Conservation (phyloP, 108 stramenopile species). For the Stephanodiscus triporus region DNA sequence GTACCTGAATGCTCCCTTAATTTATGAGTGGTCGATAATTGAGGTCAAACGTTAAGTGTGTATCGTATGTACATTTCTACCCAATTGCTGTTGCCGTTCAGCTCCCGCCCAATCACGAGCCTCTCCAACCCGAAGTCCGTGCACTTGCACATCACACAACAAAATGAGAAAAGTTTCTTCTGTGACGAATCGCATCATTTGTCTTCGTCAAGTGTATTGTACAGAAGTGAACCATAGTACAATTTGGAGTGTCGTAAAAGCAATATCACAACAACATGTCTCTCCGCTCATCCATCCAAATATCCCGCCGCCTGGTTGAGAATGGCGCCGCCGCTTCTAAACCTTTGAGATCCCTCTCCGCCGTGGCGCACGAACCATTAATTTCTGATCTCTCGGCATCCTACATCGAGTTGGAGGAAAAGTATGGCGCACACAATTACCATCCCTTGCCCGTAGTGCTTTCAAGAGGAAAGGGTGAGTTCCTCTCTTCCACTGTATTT, state of each 20-base stretch:
- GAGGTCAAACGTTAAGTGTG: too few species aligned
- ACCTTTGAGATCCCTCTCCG: constrained; percentile 22
- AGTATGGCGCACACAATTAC: constrained; percentile 97
- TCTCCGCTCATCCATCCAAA: constrained; percentile 21
- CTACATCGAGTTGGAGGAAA: constrained; percentile 85
- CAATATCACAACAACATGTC: constrained; percentile 17
- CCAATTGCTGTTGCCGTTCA: too few species aligned
- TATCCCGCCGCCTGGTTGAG: constrained; percentile 24
- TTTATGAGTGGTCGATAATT: too few species aligned
- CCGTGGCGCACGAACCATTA: constrained; percentile 31
- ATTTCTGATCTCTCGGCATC: constrained; percentile 45
- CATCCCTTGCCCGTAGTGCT: constrained; percentile 97
- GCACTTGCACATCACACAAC: too few species aligned
- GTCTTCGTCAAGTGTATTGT: too few species aligned
- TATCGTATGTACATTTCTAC: too few species aligned
- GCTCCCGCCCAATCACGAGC: too few species aligned
- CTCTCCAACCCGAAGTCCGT: too few species aligned
- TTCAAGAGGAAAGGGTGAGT: constrained; percentile 61
- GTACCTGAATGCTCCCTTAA: too few species aligned
- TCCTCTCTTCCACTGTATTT: not conserved
- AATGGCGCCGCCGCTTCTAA: constrained; percentile 6
- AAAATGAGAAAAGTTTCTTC: too few species aligned
- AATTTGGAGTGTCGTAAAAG: not conserved
- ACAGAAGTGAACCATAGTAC: too few species aligned
- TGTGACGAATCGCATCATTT: too few species aligned